Base-by-base conservation (phyloP, 2,329 filamentous ascomycete species). In the Nannizzia gypsea region DNA sequence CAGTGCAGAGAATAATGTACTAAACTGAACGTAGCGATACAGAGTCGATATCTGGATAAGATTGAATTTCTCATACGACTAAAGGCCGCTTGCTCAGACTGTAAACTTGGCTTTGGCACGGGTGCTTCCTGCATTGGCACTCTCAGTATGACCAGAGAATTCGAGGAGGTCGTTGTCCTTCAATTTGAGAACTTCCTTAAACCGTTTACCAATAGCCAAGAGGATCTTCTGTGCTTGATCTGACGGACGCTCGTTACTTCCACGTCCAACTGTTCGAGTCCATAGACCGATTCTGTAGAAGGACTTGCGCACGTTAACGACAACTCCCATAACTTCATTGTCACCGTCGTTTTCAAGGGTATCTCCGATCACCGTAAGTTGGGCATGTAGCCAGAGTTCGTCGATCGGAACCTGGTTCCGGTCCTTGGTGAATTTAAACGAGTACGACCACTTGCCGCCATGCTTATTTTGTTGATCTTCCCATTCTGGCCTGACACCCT, bases 401-500 rank as follows among this genome's bases (percentile, higher is more conserved):
- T 99, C 92, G 74, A 96, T 95, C 68, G 92, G 89, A 73, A 96
- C 83, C 66, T 81, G 84, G 71, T 88, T 87, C 83, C 96, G 96
- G 68, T 96, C 90, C 59, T 59, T 63, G 54, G 54, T 22, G 26
- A 52, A 52, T 81, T 95, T 95, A 85, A 96, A 96, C 70, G 89
- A 87, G 79, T 95, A 97, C 26, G 92, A 91, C 93, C 93, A 99
- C 78, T 96, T 96, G 77, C 93, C 93, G 68, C 93, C 93, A 74
- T 97, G 90, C 83, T 97, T 99, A 81, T 99, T 99, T 80, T 97
- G 90, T 26, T 84, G 81, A 73, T 99, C 93, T 77, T 99, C 93
- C 93, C 93, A 99, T 78, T 99, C 95, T 38, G 93, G 93, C 65
- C 93, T 89, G 64, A 99, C 89, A 66, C 91, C 91, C 69, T 87